phyloP scores from a whole-genome alignment of 2,329 filamentous ascomycete genomes.

The Pseudocercospora cruenta region DNA sequence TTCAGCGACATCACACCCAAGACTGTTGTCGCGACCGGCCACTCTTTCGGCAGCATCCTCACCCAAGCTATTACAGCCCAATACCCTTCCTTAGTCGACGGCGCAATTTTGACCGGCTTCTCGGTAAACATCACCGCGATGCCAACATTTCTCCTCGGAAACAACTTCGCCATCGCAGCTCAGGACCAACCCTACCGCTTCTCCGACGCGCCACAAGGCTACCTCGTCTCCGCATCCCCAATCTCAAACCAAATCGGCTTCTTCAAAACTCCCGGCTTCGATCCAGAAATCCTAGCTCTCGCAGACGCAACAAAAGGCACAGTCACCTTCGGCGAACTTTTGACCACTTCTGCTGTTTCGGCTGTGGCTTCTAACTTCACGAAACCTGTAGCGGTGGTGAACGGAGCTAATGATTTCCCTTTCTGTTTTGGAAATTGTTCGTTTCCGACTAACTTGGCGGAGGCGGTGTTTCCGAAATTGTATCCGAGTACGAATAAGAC shows the following conservation, averaged over 20 bases:
- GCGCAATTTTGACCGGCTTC: constrained; percentile 45
- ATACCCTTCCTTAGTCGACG: constrained; percentile 39
- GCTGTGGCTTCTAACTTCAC: constrained; percentile 29
- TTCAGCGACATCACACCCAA: constrained; percentile 37
- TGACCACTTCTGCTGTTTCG: constrained; percentile 27
- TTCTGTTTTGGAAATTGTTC: constrained; percentile 40
- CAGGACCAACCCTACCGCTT: constrained; percentile 37
- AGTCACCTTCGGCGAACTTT: constrained; percentile 40
- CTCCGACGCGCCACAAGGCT: constrained; percentile 32
- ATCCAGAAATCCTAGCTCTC: constrained; percentile 31
- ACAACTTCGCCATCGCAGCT: constrained; percentile 38
- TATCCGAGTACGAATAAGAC: constrained; percentile 29
- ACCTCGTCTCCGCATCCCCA: constrained; percentile 32
- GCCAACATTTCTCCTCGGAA: constrained; percentile 29
- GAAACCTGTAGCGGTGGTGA: constrained; percentile 36
- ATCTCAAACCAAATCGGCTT: constrained; percentile 38
- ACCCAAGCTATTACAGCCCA: constrained; percentile 39
- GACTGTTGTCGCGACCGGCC: constrained; percentile 46
- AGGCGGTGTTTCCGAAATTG: constrained; percentile 25
- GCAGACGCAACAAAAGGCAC: constrained; percentile 36
- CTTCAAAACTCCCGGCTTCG: constrained; percentile 37
- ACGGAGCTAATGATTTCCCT: constrained; percentile 36
- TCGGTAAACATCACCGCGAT: constrained; percentile 32
- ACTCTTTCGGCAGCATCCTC: constrained; percentile 45
- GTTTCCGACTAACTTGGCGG: constrained; percentile 31